Evolutionary conservation across 2,329 filamentous ascomycete species (phyloP), one percentile per base, ranked within the genome.

Genomic region (Pseudogymnoascus verrucosus): DNA sequence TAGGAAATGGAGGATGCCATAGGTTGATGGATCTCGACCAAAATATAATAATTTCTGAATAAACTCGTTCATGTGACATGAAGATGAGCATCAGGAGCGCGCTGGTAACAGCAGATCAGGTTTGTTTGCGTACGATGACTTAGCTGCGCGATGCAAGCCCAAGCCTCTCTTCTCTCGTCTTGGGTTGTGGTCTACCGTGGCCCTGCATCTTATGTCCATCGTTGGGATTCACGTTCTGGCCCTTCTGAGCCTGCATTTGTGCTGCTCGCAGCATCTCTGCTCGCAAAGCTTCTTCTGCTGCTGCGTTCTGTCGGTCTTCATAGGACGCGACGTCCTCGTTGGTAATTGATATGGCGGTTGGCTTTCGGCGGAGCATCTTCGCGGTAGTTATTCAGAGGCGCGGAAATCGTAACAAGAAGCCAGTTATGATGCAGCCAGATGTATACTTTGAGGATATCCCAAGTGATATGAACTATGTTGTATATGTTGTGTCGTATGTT

Each of bases 291-390:
- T 66, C 68, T 67, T 74, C 71, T 14, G 74, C 72, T 34, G 76
- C 76, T 65, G 79, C 75, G 23, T 77, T 78, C 65, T 85, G 82
- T 28, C 81, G 80, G 73, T 88, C 86, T 71, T 91, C 88, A 76
- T 89, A 90, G 62, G 82, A 79, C 40, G 87, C 85, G 40, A 91
- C 80, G 74, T 91, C 89, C 71, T 89, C 86, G 59, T 84, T 79
- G 2, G 88, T 90, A 67, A 91, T 82, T 63, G 82, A 79, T 66
- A 91, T 84, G 12, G 83, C 83, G 57, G 89, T 91, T 10, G 88
- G 82, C 14, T 84, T 82, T 54, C 88, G 84, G 69, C 86, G 85
- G 68, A 89, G 84, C 86, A 89, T 87, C n/a, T 40, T 65, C 36
- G 10, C 62, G 8, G 31, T 10, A 11, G 10, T 19, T 19, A 19